Evolutionary conservation across 306 rosid species (phyloP).

Genomic region (Boehmeria nivea): DNA sequence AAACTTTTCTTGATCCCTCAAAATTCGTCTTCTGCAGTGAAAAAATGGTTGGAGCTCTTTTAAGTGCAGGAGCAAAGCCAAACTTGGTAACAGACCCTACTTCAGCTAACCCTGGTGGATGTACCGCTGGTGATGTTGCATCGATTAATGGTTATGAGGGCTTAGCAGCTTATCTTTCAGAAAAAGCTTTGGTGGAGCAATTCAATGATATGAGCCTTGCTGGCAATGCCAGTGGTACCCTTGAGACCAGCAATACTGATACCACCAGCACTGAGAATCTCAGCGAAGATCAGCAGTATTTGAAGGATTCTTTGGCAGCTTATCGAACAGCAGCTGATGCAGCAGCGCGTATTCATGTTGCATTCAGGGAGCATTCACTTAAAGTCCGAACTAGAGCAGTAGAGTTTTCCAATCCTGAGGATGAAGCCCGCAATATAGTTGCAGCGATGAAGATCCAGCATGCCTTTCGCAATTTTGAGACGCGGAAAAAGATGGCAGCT

Average conservation of each 20-base stretch:
- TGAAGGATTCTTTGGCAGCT: constrained; percentile 79
- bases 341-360: constrained; percentile 84
- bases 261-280: constrained; percentile 41
- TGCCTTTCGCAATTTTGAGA: constrained; percentile 70
- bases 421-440: constrained; percentile 69
- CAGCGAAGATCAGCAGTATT: constrained; percentile 61
- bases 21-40: constrained; percentile 41
- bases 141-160: constrained; percentile 60
- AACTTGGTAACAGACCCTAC: constrained; percentile 93
- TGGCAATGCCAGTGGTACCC: constrained; percentile 79
- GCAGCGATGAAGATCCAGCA: constrained; percentile 98
- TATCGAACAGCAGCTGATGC: constrained; percentile 88
- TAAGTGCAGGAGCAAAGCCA: constrained; percentile 85
- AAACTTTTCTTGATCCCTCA: not conserved
- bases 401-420: constrained; percentile 51
- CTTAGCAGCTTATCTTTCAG: constrained; percentile 90
- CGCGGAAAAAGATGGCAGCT: constrained; percentile 54
- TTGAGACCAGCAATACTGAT: constrained; percentile 42
- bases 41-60: constrained; percentile 76
- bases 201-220: constrained; percentile 76
- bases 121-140: constrained; percentile 80
- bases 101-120: constrained; percentile 64
- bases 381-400: constrained; percentile 49
- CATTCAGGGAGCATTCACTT: constrained; percentile 71
- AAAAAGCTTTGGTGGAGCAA: constrained; percentile 75